Base-by-base conservation (phyloP, 495 filamentous ascomycete species). In the Penicillium dipodomyicola region DNA sequence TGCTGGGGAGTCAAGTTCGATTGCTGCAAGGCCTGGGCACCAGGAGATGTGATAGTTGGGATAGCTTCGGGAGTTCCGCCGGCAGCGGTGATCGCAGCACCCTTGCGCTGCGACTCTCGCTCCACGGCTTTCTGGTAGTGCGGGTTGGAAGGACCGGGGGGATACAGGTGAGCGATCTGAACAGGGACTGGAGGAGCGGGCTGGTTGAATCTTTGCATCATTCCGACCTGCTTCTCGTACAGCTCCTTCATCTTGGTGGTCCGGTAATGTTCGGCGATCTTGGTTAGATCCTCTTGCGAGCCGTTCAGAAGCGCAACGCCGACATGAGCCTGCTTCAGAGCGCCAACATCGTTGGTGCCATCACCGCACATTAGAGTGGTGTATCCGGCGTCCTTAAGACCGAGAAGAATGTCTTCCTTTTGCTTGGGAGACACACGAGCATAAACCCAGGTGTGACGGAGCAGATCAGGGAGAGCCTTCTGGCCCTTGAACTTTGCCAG, bases 311-410 rank as follows among this genome's bases (percentile, higher is more conserved):
- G 85, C 12, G 94, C 94, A 61, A 97, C 90, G 67, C 94, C 94
- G 54, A 99, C 88, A 64, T 99, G 95, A 23, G 94, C 95, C 78
- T 99, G 94, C 80, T 99, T 99, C 67, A 99, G 76, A 32, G 94
- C 94, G 41, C 94, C 94, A 49, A 99, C 94, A 69, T 99, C 94
- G 67, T 99, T 99, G 48, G 94, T 99, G 58, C 94, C 94, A 66
- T 99, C 94, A 67, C 94, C 94, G 60, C 93, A 96, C 94, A 99
- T 99, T 64, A 97, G 82, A 15, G 94, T 99, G 32, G 92, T 96
- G 76, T 99, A 99, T 33, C 94, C 94, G 71, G 87, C 87, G 70
- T 96, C 93, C 76, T 96, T 97, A 39, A 99, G 81, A 12, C 93
- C 94, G 27, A 96, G 82, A 35, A 99, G 83, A 68, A 99, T 99